Conservation (phyloP, 1,284 basidiomycete species). For the Naganishia liquefaciens region DNA sequence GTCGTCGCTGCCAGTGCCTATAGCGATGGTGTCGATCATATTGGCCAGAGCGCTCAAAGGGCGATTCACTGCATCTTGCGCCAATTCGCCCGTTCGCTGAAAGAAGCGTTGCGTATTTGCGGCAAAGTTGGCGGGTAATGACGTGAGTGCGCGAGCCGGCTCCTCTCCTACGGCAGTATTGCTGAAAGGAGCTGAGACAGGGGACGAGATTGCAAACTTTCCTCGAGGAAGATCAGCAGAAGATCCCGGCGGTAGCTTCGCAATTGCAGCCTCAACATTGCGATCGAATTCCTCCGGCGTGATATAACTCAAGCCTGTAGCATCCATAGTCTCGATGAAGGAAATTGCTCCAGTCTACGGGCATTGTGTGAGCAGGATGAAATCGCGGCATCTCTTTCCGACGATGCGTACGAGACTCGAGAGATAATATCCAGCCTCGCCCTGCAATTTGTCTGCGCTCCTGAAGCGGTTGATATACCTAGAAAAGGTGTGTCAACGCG, state of each 20-base stretch:
- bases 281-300: constrained; percentile 88
- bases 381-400: neutral
- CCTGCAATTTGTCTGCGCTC: constrained; percentile 82
- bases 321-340: constrained; percentile 97
- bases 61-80: constrained; percentile 69
- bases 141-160: constrained; percentile 71
- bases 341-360: constrained; percentile 81
- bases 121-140: constrained; percentile 63
- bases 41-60: constrained; percentile 81
- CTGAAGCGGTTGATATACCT: constrained; percentile 96
- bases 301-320: constrained; percentile 86
- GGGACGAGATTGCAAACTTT: constrained; percentile 43
- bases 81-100: constrained; percentile 75
- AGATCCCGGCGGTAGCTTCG: constrained; percentile 63
- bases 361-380: neutral
- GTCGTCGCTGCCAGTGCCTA: constrained; percentile 39
- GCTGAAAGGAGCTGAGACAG: constrained; percentile 46
- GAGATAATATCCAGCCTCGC: constrained; percentile 96
- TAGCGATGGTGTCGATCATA: constrained; percentile 69
- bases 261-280: constrained; percentile 75
- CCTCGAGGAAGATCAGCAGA: constrained; percentile 51
- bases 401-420: constrained; percentile 73
- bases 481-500: constrained; percentile 17
- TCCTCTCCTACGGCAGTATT: constrained; percentile 74
- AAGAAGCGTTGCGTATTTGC: constrained; percentile 79